Evolutionary conservation across 106 monocot species (phyloP), one percentile per base, ranked within the genome.

Genomic region (Platanthera zijinensis): DNA sequence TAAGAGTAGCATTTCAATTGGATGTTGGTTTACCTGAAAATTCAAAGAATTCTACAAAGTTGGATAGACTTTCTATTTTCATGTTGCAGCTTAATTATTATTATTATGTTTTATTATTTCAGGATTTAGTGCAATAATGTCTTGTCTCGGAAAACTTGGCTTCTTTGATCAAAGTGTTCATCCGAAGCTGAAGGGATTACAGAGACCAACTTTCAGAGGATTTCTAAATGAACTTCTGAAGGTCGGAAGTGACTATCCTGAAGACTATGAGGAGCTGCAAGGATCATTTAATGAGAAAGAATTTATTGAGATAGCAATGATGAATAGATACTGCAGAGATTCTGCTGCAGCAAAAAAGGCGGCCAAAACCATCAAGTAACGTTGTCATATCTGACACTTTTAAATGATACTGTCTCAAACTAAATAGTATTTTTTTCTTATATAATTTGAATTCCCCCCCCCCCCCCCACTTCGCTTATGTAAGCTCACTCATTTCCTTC

Each of bases 121-220:
- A 94, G 99, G 99, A 28, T 99, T 94, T 80, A 84, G 94, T 78
- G 88, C 92, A 81, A 85, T 94, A 86, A 99, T 99, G 99, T 82
- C 90, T 82, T 84, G 76, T 77, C 83, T 99, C 8, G 86, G 85
- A 74, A 94, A 90, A 73, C 74, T 99, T 84, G 99, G 99, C 21
- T 88, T 92, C 17, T 99, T 99, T 76, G 79, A 92, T 72, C 64
- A 80, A 71, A 85, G 82, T 78, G 59, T 57, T 66, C 90, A 92
- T 85, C 89, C 89, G 28, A 63, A 89, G 82, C 67, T 99, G 71
- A 82, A 86, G 80, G 88, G 59, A 69, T 72, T 6, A 52, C 70
- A 78, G 66, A 83, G 77, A 46, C 85, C 87, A 49, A 99, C 89
- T 70, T 94, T 84, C 82, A 69, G 76, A 50, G 74, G 61, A 47